A percentile compares a stretch with the other conserved stretches of the same genome.
These are phyloP conservation scores for Podila minutissima DNA, from an alignment of 192 early-diverging fungal species.

Conservation along the genomic window DNA sequence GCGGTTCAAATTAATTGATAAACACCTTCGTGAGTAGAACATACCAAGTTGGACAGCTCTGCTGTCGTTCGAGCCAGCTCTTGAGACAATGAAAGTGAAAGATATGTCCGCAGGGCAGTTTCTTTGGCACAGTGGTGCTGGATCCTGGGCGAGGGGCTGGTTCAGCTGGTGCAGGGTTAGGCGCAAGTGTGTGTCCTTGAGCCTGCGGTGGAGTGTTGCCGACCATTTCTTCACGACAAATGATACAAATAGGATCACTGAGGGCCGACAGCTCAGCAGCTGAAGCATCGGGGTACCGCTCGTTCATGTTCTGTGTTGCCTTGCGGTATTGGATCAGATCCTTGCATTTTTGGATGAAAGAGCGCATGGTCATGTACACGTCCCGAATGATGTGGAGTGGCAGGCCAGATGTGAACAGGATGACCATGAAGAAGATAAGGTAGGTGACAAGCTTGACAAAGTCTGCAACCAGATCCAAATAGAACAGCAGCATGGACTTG, in stretches of 20 bases:
- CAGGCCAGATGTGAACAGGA: constrained; percentile 84
- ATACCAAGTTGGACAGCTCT: constrained; percentile 96
- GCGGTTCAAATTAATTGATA: neutral
- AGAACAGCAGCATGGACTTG: constrained; percentile 92
- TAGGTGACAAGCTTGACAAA: constrained; percentile 92
- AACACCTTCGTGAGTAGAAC: neutral
- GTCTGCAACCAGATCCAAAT: constrained; percentile 89
- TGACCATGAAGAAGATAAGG: constrained; percentile 86
- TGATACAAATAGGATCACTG: constrained; percentile 91
- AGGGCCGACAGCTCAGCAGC: constrained; percentile 77
- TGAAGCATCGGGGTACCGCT: constrained; percentile 94
- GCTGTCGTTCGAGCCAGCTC: constrained; percentile 98
- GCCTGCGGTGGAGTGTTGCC: neutral
- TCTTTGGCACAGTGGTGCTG: constrained; percentile 85
- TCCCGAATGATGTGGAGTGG: constrained; percentile 97
- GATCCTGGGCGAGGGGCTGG: constrained; percentile 32
- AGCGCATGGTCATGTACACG: constrained; percentile 92
- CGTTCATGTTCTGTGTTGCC: constrained; percentile 96
- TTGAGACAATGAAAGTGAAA: constrained; percentile 97
- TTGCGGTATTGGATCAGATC: constrained; percentile 92
- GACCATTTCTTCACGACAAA: constrained; percentile 97
- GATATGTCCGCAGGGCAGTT: constrained; percentile 95
- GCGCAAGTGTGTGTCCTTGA: neutral
- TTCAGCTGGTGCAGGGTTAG: constrained; percentile 5
- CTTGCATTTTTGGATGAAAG: constrained; percentile 89